Conservation (phyloP, 768 basidiomycete species). For the Tylopilus rubrobrunneus region DNA sequence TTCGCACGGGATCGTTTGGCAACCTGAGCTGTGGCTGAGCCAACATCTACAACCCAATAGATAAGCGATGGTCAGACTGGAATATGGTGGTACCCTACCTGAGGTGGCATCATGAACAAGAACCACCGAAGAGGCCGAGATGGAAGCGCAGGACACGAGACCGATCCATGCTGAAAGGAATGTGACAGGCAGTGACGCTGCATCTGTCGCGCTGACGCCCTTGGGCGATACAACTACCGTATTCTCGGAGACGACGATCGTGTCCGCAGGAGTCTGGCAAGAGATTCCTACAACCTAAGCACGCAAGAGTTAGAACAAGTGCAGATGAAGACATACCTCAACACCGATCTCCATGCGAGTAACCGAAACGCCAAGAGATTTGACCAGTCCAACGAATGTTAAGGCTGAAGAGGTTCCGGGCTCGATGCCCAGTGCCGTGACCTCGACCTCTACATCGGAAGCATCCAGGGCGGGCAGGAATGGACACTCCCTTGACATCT, state of each 20-base stretch:
- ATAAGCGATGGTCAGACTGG: background rate
- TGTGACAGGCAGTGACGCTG: conserved; percentile 18
- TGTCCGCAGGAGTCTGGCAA: conserved; percentile 14
- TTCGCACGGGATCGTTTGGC: conserved; percentile 19
- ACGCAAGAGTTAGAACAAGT: background rate
- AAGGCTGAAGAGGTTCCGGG: conserved; percentile 6
- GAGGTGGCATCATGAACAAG: conserved; percentile 27
- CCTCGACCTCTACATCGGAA: conserved; percentile 19
- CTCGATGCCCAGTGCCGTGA: conserved; percentile 13
- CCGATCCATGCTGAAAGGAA: conserved; percentile 29
- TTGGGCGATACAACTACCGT: conserved; percentile 13
- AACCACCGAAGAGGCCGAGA: conserved; percentile 21
- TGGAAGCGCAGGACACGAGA: conserved; percentile 14
- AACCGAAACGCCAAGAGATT: conserved; percentile 13
- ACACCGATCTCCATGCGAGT: conserved; percentile 3
- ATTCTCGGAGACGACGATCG: conserved; percentile 13
- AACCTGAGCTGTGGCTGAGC: conserved; percentile 25
- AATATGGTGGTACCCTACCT: conserved; percentile 6
- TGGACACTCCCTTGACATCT: conserved; percentile 14
- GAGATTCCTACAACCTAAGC: conserved; percentile 18
- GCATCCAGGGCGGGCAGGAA: conserved; percentile 16
- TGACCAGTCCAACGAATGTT: conserved; percentile 18
- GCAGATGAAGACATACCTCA: conserved; percentile 1
- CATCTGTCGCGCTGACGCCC: conserved; percentile 14
- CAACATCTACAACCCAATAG: conserved; percentile 12